These are phyloP conservation scores for Lipomyces yarrowii DNA, from an alignment of 1,139 yeast species.

Conservation along the genomic window DNA sequence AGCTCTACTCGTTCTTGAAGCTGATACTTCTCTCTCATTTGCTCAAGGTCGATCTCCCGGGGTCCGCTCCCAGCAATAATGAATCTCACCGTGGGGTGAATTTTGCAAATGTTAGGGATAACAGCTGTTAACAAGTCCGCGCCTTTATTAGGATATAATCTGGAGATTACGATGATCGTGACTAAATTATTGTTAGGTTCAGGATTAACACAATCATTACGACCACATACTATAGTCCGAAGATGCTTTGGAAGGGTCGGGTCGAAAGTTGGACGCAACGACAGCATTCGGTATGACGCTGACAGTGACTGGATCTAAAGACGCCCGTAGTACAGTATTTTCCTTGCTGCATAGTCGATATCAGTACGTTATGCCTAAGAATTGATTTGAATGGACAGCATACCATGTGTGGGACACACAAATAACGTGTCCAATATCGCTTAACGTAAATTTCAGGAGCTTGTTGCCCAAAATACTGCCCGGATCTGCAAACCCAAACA, in stretches of 20 bases:
- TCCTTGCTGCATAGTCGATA: slow-evolving; percentile 56
- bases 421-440: slow-evolving; percentile 88
- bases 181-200: slow-evolving; percentile 41
- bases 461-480: slow-evolving; percentile 87
- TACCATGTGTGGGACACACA: slow-evolving; percentile 92
- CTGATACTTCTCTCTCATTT: slow-evolving; percentile 86
- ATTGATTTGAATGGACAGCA: background rate
- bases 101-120: slow-evolving; percentile 77
- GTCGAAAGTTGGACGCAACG: slow-evolving; percentile 76
- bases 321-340: slow-evolving; percentile 86
- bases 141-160: slow-evolving; percentile 95
- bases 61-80: slow-evolving; percentile 98
- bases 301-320: slow-evolving; percentile 73
- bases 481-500: slow-evolving; percentile 90
- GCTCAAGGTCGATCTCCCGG: slow-evolving; percentile 87
- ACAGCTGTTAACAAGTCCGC: slow-evolving; percentile 85
- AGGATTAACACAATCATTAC: background rate
- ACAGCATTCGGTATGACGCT: slow-evolving; percentile 98
- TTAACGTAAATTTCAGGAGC: slow-evolving; percentile 75
- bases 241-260: slow-evolving; percentile 47
- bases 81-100: slow-evolving; percentile 68
- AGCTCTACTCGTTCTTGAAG: slow-evolving; percentile 86
- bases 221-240: slow-evolving; percentile 33
- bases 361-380: background rate
- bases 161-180: slow-evolving; percentile 86